Evolutionary conservation across 768 basidiomycete species (phyloP).

Genomic region (Gyrodon lividus): DNA sequence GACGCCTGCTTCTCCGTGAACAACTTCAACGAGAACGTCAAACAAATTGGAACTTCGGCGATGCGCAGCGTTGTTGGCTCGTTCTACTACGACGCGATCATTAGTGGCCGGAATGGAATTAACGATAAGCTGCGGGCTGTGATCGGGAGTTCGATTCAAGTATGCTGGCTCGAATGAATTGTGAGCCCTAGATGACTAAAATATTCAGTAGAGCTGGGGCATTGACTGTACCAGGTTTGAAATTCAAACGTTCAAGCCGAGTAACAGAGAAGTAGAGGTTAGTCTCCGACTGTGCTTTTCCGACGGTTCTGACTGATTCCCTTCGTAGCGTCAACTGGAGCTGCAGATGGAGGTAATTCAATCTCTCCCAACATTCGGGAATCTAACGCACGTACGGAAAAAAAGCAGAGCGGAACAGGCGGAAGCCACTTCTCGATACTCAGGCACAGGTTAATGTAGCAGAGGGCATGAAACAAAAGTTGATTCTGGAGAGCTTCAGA

Average conservation of each 20-base stretch:
- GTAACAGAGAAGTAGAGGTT: conserved; percentile 59
- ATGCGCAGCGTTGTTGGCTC: conserved; percentile 53
- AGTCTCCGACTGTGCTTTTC: not conserved
- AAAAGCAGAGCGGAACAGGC: conserved; percentile 51
- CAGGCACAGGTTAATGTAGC: conserved; percentile 59
- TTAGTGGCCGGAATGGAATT: conserved; percentile 52
- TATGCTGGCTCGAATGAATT: conserved; percentile 15
- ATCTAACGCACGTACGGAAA: no score
- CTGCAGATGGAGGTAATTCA: conserved; percentile 46
- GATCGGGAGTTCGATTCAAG: conserved; percentile 49
- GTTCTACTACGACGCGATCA: conserved; percentile 49
- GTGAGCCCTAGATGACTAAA: not conserved
- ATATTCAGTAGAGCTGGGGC: conserved; percentile 45
- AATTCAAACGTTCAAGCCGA: conserved; percentile 58
- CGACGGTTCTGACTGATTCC: not conserved
- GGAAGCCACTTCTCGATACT: conserved; percentile 57
- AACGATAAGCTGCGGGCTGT: conserved; percentile 47
- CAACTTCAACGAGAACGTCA: conserved; percentile 47
- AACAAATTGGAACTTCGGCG: conserved; percentile 53
- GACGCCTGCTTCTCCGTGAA: conserved; percentile 53
- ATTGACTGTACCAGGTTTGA: conserved; percentile 59
- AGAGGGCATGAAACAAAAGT: conserved; percentile 55
- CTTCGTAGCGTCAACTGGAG: conserved; percentile 51
- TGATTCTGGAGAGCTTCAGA: conserved; percentile 46
- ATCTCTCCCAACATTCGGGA: no score